Evolutionary conservation across 208 protist species (phyloP), one percentile per base, ranked within the genome.

Genomic region (Tritrichomonas musculus): DNA sequence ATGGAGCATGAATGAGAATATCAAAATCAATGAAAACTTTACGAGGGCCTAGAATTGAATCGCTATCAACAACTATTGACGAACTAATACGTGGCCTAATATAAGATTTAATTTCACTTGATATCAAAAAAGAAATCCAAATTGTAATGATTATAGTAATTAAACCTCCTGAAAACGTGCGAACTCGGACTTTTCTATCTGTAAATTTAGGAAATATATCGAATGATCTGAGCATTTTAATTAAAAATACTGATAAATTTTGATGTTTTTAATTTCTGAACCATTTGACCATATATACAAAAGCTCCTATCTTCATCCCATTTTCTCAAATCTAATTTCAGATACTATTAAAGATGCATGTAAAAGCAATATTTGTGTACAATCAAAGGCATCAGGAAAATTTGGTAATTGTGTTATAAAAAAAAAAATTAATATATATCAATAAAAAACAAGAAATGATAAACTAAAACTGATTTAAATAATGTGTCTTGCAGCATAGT

Each of bases 141-240:
- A 44, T 3, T n/a, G 41, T 82, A 0, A 36, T 50, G 0, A 82
- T 33, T 20, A 82, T 9, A 2, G 41, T 47, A 53, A 82, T 82
- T 9, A 82, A 33, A n/a, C 73, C 73, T 14, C 73, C 73, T 9
- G 33, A 14, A 9, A 50, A 33, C 50, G 73, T 82, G 3, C 50
- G 73, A 33, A 82, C 50, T 14, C 41, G 47, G 0, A 50, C 73
- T n/a, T 41, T 82, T 47, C 25, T 82, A 30, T 82, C 73, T n/a
- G 33, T 27, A 30, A 82, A 82, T 44, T 82, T 82, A 8, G 73
- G 73, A 50, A 82, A 82, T 53, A 82, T 41, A 82, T 82, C 73
- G 39, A 82, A 82, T 47, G 17, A 20, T 30, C 73, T 50, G 14
- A 82, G 30, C 33, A 82, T 82, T 75, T 44, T 44, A 44, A 44